These are phyloP conservation scores for Porodaedalea pini DNA, from an alignment of 1,284 basidiomycete genomes.

Conservation along the genomic window DNA sequence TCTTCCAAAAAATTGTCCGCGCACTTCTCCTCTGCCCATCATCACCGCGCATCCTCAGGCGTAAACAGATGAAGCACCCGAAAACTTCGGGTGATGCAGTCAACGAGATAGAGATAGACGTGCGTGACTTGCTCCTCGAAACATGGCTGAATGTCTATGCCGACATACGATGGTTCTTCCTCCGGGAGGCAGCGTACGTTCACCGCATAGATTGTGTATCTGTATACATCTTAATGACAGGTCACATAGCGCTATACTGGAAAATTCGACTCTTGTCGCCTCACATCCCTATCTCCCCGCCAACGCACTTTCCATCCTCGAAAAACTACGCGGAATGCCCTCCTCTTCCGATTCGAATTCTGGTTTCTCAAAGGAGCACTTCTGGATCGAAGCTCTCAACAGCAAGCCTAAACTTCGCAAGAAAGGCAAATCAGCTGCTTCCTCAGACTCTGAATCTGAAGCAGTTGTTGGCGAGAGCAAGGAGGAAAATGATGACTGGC, in stretches of 20 bases:
- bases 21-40: constrained; percentile 61
- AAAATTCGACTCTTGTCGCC: constrained; percentile 26
- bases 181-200: constrained; percentile 77
- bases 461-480: constrained; percentile 46
- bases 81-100: constrained; percentile 17
- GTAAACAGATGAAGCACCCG: constrained; percentile 22
- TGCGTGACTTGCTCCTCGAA: constrained; percentile 60
- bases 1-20: constrained; percentile 63
- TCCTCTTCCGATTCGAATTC: constrained; percentile 32
- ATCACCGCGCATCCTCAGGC: constrained; percentile 37
- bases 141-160: constrained; percentile 79
- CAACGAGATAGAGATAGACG: constrained; percentile 46
- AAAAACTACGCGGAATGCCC: constrained; percentile 81
- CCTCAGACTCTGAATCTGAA: constrained; percentile 32
- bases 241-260: constrained; percentile 24
- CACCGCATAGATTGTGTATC: background rate
- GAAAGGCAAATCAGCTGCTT: constrained; percentile 33
- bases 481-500: constrained; percentile 51
- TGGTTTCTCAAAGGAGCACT: constrained; percentile 32
- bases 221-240: constrained; percentile 3
- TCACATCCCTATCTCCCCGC: constrained; percentile 40
- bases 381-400: constrained; percentile 79
- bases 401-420: constrained; percentile 52
- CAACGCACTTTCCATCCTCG: constrained; percentile 77
- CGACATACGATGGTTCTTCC: constrained; percentile 92